Evolutionary conservation across 257 asterid species (phyloP), one percentile per base, ranked within the genome.

Genomic region (Coffea eugenioides): DNA sequence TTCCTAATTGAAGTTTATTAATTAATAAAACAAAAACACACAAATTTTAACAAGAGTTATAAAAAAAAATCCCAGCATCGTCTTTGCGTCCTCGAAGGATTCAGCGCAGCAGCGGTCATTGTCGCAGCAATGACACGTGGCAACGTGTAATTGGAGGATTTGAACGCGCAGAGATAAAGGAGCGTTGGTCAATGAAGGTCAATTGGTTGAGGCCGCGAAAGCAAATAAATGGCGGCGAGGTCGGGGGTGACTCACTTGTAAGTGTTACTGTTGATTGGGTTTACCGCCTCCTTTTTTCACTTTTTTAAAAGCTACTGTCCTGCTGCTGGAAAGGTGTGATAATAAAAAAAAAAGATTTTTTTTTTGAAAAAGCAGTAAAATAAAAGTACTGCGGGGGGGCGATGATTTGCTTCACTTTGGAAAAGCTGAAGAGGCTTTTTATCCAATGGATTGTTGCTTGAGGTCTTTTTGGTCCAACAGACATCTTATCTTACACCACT

Each of bases 201-300:
- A 23, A 23, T 27, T 6, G 23, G 34, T 69, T 48, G 7, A 23
- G 36, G 48, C 23, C 46, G 41, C 23, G 20, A 45, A 64, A 23
- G 41, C 39, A 43, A 69, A 76, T 36, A 74, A 75, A 83, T 43
- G 84, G 79, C 84, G 82, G 86, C 86, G 82, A 80, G 31, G 46
- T 27, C 59, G 45, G 72, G 65, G 21, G 43, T 39, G 3, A 39
- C 43, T 77, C 4, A 25, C 31, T 16, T 23, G 31, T 43, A 52
- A 13, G n/a, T 48, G 69, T 65, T 71, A 79, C 78, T 43, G 66
- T 71, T 20, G 76, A 43, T 69, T 31, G 73, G 69, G 71, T 83
- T 83, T 76, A 80, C 80, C 72, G 69, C 77, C 8, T 27, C 16
- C 34, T 71, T 39, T 39, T 56, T 71, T 52, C 39, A 56, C 73